phyloP scores from a whole-genome alignment of 805 yeast species.

The Myxozyma melibiosi region DNA sequence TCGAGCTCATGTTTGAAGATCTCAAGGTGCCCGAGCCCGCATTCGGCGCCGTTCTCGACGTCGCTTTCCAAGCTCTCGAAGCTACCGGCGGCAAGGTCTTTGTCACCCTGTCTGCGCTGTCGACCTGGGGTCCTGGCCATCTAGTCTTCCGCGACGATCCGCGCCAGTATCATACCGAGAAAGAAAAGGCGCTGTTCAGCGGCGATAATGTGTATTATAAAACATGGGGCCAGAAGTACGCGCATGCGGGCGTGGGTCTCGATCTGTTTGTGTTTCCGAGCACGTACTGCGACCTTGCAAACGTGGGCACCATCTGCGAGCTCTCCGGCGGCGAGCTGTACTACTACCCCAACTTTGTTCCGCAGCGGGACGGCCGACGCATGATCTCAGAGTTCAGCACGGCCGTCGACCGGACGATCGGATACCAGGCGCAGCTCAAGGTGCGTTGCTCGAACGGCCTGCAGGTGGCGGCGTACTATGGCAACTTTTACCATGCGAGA shows the following conservation, averaged over 20 bases:
- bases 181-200: conserved; percentile 55
- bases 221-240: conserved; percentile 58
- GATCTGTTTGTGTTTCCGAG: conserved; percentile 73
- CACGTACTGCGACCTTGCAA: conserved; percentile 69
- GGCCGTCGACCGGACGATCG: conserved; percentile 53
- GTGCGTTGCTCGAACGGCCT: conserved; percentile 86
- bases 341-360: conserved; percentile 66
- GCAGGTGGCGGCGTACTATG: conserved; percentile 75
- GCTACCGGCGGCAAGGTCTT: conserved; percentile 76
- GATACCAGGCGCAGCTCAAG: conserved; percentile 80
- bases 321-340: conserved; percentile 72
- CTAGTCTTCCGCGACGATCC: conserved; percentile 43
- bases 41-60: conserved; percentile 75
- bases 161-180: conserved; percentile 40
- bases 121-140: conserved; percentile 80
- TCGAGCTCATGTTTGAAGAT: conserved; percentile 52
- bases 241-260: conserved; percentile 64
- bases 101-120: conserved; percentile 65
- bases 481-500: conserved; percentile 48
- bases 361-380: conserved; percentile 68
- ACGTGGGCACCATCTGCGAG: conserved; percentile 63
- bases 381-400: conserved; percentile 54
- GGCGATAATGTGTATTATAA: conserved; percentile 66
- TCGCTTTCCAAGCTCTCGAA: conserved; percentile 64
- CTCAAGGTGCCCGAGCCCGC: conserved; percentile 60